Conservation (phyloP, 352 stramenopile species). For the Phytophthora syringae region DNA sequence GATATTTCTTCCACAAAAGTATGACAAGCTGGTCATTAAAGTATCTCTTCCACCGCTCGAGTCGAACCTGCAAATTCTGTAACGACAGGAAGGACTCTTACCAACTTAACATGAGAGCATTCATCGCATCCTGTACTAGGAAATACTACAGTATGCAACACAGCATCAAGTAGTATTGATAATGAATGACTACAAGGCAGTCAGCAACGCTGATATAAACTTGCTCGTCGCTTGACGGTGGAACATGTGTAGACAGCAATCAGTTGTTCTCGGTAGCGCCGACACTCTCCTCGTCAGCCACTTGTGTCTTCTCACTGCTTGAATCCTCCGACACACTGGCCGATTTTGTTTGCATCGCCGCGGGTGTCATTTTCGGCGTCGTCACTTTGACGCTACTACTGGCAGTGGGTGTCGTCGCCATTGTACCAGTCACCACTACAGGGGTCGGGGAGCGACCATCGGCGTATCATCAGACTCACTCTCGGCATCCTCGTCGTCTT, state of each 20-base stretch:
- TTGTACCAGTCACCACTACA: conserved; percentile 14
- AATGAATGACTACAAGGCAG: too few species aligned
- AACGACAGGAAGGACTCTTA: too few species aligned
- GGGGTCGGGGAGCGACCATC: conserved; percentile 18
- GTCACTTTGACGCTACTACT: conserved; percentile 3
- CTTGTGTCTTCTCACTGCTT: background rate
- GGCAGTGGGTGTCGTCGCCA: conserved; percentile 24
- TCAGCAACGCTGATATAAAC: background rate
- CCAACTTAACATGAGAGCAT: too few species aligned
- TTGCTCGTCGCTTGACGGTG: background rate
- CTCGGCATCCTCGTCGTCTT: background rate
- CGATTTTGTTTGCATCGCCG: background rate
- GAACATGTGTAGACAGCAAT: conserved; percentile 21
- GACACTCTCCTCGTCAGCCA: background rate
- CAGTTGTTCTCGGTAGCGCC: conserved; percentile 13
- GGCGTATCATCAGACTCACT: conserved; percentile 5
- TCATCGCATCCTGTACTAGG: too few species aligned
- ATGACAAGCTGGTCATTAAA: too few species aligned
- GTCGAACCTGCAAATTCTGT: too few species aligned
- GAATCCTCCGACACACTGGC: background rate
- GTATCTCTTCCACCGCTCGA: too few species aligned
- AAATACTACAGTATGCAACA: too few species aligned
- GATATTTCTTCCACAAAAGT: too few species aligned
- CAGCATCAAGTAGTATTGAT: too few species aligned
- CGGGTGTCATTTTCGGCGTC: background rate